Conservation (phyloP, 441 rosid species). For the Codiaeum variegatum region DNA sequence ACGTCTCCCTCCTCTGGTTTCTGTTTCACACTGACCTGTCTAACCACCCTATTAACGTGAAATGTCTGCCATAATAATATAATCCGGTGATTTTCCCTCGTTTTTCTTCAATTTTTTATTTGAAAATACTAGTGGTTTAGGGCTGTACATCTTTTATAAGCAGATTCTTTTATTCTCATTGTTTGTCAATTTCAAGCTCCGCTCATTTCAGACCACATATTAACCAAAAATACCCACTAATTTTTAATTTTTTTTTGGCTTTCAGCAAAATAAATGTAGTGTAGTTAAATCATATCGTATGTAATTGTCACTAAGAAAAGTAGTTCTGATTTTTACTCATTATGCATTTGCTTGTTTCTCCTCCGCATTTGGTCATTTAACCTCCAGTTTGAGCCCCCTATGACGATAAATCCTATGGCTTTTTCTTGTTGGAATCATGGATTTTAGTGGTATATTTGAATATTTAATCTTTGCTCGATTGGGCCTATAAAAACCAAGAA, state of each 20-base stretch:
- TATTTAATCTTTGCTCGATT: slow-evolving; percentile 6
- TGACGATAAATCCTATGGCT: slow-evolving; percentile 23
- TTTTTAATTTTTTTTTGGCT: not conserved
- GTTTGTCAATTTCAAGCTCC: slow-evolving; percentile 6
- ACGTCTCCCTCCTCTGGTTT: not conserved
- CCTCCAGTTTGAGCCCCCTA: not conserved
- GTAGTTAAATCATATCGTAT: not conserved
- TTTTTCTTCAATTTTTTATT: not conserved
- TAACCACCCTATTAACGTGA: not conserved
- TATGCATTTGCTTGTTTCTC: not conserved
- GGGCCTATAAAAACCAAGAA: slow-evolving; percentile 10
- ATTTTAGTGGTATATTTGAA: not conserved
- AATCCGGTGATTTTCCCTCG: not conserved
- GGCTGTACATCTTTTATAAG: not conserved
- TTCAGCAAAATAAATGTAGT: not conserved
- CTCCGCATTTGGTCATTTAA: not conserved
- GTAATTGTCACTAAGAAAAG: not conserved
- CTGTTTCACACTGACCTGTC: not conserved
- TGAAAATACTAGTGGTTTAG: not conserved
- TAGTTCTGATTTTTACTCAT: not conserved
- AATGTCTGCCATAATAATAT: not conserved
- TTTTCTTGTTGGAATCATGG: slow-evolving; percentile 23
- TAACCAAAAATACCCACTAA: not conserved
- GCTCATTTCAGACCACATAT: slow-evolving; percentile 17
- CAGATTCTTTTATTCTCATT: not conserved